Conservation (phyloP, 768 basidiomycete genomes). For the Wakefieldia striispora region DNA sequence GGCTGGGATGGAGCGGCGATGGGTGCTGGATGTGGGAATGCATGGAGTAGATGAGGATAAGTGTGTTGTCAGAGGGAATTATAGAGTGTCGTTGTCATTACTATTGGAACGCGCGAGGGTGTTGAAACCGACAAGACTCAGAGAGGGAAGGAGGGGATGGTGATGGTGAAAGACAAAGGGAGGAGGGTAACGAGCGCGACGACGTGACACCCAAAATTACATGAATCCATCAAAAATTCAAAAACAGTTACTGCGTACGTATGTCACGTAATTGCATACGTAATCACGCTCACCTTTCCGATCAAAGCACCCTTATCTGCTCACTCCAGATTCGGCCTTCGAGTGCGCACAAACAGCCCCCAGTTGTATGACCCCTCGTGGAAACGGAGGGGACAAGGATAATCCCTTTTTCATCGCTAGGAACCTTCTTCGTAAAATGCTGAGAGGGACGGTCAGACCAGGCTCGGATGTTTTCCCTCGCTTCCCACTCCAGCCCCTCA, state of each 20-base stretch:
- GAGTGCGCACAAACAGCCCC: background rate
- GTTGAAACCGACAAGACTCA: conserved; percentile 32
- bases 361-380: too few relatives aligned
- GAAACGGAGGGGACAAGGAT: too few relatives aligned
- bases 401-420: too few relatives aligned
- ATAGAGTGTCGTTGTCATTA: conserved; percentile 18
- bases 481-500: too few relatives aligned
- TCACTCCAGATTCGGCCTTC: background rate
- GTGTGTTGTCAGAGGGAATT: conserved; percentile 11
- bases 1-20: conserved; percentile 5
- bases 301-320: conserved; percentile 20
- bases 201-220: conserved; percentile 31
- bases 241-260: conserved; percentile 32
- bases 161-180: conserved; percentile 31
- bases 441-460: background rate
- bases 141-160: conserved; percentile 16
- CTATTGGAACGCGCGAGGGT: conserved; percentile 5
- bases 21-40: conserved; percentile 9
- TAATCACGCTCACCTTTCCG: conserved; percentile 24
- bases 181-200: conserved; percentile 22
- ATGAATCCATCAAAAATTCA: conserved; percentile 33
- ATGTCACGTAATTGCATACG: conserved; percentile 28
- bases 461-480: too few relatives aligned
- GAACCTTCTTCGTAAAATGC: too few relatives aligned
- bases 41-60: too few relatives aligned